Conservation (phyloP, 352 stramenopile genomes). For the Pythium brassicae region DNA sequence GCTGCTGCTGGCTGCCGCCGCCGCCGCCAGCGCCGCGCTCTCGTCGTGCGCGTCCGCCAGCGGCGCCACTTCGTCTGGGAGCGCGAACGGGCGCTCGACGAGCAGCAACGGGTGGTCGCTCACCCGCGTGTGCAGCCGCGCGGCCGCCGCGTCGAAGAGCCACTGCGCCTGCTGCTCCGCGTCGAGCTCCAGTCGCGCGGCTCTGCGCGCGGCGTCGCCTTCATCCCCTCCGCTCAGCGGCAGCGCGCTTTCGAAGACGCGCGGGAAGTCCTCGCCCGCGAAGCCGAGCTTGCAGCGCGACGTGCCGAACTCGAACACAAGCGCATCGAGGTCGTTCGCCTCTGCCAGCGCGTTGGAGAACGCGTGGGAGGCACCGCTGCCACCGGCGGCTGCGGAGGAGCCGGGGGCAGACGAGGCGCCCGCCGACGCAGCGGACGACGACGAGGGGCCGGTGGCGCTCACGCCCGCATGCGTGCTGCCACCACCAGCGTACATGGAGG, state of each 20-base stretch:
- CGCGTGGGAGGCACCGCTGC: neutral
- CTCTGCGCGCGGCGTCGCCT: constrained; percentile 10
- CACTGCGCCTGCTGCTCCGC: constrained; percentile 59
- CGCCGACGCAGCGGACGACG: neutral
- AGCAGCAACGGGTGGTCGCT: constrained; percentile 64
- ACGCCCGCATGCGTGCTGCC: constrained; percentile 9
- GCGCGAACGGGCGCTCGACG: constrained; percentile 59
- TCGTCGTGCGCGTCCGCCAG: constrained; percentile 1
- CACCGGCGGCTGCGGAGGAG: neutral
- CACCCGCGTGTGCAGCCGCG: constrained; percentile 43
- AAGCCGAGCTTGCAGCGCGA: constrained; percentile 79
- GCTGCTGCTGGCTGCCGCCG: constrained; percentile 11
- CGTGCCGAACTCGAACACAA: constrained; percentile 80
- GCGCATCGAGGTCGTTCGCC: constrained; percentile 69
- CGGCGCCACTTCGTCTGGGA: constrained; percentile 37
- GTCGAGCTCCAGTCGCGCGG: constrained; percentile 53
- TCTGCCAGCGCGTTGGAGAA: constrained; percentile 53
- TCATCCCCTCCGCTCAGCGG: constrained; percentile 13
- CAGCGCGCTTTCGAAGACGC: constrained; percentile 53
- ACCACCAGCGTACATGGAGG: constrained; percentile 13
- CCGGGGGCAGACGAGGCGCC: neutral
- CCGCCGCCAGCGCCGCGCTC: constrained; percentile 1
- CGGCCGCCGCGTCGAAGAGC: constrained; percentile 53
- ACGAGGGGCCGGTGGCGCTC: no score
- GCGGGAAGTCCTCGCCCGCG: constrained; percentile 85